Conservation (phyloP, 2,329 filamentous ascomycete genomes). For the Xylariales sp. region DNA sequence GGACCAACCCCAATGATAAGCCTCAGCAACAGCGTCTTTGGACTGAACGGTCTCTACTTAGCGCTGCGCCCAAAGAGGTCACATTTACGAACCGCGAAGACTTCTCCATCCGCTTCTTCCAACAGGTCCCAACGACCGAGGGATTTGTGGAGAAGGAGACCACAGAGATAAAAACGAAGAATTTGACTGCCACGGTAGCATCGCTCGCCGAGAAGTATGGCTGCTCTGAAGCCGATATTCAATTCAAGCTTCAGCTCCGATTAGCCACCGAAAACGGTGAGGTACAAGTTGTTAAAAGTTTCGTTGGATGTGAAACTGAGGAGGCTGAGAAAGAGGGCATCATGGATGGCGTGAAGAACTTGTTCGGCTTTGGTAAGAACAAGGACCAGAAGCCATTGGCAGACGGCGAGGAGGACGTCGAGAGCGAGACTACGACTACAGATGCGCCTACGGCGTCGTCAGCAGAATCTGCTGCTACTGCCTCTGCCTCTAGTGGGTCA, state of each 20-base stretch:
- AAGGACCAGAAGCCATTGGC: slow-evolving; percentile 84
- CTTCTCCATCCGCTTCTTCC: slow-evolving; percentile 82
- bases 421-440: slow-evolving; percentile 59
- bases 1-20: slow-evolving; percentile 75
- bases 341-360: slow-evolving; percentile 93
- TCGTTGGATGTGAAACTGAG: slow-evolving; percentile 87
- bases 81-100: slow-evolving; percentile 85
- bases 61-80: slow-evolving; percentile 82
- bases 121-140: slow-evolving; percentile 68
- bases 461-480: slow-evolving; percentile 50
- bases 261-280: slow-evolving; percentile 80
- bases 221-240: slow-evolving; percentile 80
- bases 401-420: slow-evolving; percentile 66
- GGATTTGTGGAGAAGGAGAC: slow-evolving; percentile 68
- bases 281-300: slow-evolving; percentile 80
- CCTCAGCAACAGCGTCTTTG: slow-evolving; percentile 85
- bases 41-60: slow-evolving; percentile 78
- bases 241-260: slow-evolving; percentile 81
- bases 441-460: slow-evolving; percentile 59
- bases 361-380: slow-evolving; percentile 93
- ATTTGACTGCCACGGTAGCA: slow-evolving; percentile 85
- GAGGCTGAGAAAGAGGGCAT: slow-evolving; percentile 78
- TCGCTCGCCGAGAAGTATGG: slow-evolving; percentile 82
- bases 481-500: slow-evolving; percentile 60
- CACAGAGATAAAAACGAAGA: slow-evolving; percentile 78